phyloP scores from a whole-genome alignment of 2,329 filamentous ascomycete genomes.

The Fusarium sp. region DNA sequence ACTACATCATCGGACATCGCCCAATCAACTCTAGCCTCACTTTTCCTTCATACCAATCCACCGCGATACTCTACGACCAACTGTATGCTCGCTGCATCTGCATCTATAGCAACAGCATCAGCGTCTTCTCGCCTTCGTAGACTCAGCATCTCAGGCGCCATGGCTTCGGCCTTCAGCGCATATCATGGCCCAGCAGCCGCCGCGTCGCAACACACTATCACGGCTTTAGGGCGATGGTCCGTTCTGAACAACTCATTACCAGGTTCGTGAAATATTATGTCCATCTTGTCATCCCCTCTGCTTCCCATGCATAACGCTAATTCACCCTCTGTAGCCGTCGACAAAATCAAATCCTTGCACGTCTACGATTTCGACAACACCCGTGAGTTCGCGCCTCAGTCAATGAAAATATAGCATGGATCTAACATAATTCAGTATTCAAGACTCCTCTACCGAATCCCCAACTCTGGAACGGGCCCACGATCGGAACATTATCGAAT shows the following conservation, averaged over 20 bases:
- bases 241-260: constrained; percentile 79
- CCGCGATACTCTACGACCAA: background rate
- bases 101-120: background rate
- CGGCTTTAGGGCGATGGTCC: constrained; percentile 86
- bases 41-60: background rate
- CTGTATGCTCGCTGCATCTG: constrained; percentile 41
- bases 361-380: constrained; percentile 99
- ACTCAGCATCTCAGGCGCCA: constrained; percentile 48
- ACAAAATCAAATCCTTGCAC: constrained; percentile 82
- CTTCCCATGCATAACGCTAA: constrained; percentile 27
- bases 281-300: background rate
- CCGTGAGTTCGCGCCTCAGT: constrained; percentile 61
- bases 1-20: constrained; percentile 32
- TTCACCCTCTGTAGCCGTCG: constrained; percentile 58
- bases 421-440: constrained; percentile 72
- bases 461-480: constrained; percentile 84
- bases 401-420: background rate
- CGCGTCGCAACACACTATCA: constrained; percentile 67
- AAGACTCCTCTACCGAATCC: constrained; percentile 89
- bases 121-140: constrained; percentile 39
- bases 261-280: constrained; percentile 56
- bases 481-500: constrained; percentile 80
- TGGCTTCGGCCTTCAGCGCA: constrained; percentile 55
- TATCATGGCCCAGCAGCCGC: constrained; percentile 51
- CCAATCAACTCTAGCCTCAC: constrained; percentile 1